Conservation (phyloP, 139 green algal genomes). For the Chlorella vulgaris region DNA sequence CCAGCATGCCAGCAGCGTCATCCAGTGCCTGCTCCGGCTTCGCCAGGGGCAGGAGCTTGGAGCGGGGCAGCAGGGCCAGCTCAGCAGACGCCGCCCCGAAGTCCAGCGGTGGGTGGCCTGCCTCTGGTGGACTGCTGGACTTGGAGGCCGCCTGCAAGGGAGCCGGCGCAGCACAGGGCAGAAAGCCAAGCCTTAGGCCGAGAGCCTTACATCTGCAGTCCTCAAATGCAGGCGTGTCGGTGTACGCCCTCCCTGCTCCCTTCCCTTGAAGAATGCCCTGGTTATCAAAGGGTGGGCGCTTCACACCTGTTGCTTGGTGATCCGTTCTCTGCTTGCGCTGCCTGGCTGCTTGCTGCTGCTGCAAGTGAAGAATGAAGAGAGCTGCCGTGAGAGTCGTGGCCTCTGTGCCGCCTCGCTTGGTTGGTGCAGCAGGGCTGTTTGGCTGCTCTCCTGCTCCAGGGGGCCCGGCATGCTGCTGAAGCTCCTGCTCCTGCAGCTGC, state of each 20-base stretch:
- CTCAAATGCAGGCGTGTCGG: too few species aligned
- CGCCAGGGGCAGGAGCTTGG: slow-evolving; percentile 24
- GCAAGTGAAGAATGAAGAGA: not conserved
- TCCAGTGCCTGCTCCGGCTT: slow-evolving; percentile 12
- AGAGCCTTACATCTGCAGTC: too few species aligned
- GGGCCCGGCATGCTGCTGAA: not conserved
- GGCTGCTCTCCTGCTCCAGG: not conserved
- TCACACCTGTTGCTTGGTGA: not conserved
- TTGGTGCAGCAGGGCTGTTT: slow-evolving; percentile 9
- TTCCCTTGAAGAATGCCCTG: not conserved
- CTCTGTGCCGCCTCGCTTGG: not conserved
- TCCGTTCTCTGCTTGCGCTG: not conserved
- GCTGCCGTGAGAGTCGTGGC: not conserved
- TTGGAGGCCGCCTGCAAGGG: not conserved
- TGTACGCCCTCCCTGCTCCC: too few species aligned
- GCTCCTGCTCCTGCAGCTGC: not conserved
- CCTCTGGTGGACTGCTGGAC: not conserved
- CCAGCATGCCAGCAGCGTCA: slow-evolving; percentile 14
- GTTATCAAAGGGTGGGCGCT: not conserved
- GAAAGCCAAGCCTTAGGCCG: too few species aligned
- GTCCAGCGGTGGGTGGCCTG: not conserved
- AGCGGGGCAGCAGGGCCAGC: slow-evolving; percentile 13
- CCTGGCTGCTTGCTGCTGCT: not conserved
- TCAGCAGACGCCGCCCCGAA: slow-evolving; percentile 12
- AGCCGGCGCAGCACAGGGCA: too few species aligned